These are phyloP conservation scores for Perilla frutescens DNA, from an alignment of 257 asterid species.

Conservation along the genomic window DNA sequence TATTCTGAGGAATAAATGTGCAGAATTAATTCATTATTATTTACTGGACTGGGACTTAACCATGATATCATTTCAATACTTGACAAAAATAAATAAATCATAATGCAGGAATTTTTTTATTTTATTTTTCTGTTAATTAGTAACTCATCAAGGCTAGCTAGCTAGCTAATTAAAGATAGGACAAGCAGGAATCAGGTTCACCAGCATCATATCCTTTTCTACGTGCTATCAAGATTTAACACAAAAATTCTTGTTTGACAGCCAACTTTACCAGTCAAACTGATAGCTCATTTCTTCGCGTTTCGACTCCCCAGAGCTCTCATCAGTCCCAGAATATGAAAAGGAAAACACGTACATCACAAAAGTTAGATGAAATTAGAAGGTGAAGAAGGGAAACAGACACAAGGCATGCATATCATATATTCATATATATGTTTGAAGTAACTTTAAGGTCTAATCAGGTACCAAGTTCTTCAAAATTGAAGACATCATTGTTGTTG, in stretches of 20 bases:
- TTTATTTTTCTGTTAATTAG: neutral
- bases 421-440: too few relatives aligned
- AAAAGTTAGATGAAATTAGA: neutral
- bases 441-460: slow-evolving; percentile 32
- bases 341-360: neutral
- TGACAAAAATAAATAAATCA: neutral
- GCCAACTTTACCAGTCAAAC: slow-evolving; percentile 24
- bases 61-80: slow-evolving; percentile 21
- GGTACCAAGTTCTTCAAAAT: too few relatives aligned
- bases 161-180: neutral
- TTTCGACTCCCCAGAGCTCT: slow-evolving; percentile 5
- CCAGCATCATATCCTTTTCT: slow-evolving; percentile 33
- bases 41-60: slow-evolving; percentile 15
- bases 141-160: slow-evolving; percentile 7
- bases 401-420: neutral
- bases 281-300: neutral
- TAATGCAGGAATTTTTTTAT: neutral
- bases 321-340: slow-evolving; percentile 5
- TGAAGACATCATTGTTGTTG: too few relatives aligned
- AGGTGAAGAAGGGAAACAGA: slow-evolving; percentile 4
- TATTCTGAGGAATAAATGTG: slow-evolving; percentile 27
- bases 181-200: slow-evolving; percentile 39
- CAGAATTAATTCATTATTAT: neutral
- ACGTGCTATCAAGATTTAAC: slow-evolving; percentile 17
- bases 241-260: slow-evolving; percentile 26